Evolutionary conservation across 352 stramenopile genomes (phyloP), one percentile per base, ranked within the genome.

Genomic region (Pythium aquatile): DNA sequence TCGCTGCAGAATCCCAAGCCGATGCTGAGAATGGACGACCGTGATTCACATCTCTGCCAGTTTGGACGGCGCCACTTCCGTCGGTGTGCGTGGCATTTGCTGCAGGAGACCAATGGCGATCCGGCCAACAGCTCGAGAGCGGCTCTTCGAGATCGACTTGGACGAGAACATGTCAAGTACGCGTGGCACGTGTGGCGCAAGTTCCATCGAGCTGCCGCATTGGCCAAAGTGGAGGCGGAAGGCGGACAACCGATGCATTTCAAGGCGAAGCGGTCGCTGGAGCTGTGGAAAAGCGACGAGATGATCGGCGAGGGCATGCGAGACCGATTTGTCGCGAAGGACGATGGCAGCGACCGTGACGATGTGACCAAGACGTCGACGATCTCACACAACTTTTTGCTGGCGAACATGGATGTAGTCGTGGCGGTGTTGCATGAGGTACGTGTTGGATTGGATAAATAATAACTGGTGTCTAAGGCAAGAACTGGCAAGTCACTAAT

Each of bases 111-210:
- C 7, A 2, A 11, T 2, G 7, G 14, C 0, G 39, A 30, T 24
- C 3, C 14, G 14, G 39, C 13, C 39, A 9, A n/a, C 28, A 17
- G 14, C 9, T 14, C 37, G 17, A 29, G 14, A 24, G 48, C 42
- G 39, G 30, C 17, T 32, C 65, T 88, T 49, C 69, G 76, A 37
- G 70, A 80, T 1, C 80, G 78, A 44, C 70, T 90, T 14, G 81
- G 68, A 17, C 81, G 66, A 35, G 80, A 91, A 37, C 83, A 91
- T 33, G 81, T 89, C 17, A 86, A 85, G 58, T 75, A 72, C 13
- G 81, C 83, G 39, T 91, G 83, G 83, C 83, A 87, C 40, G 81
- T 87, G 24, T 88, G 78, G 76, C 76, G 83, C 46, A 91, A 91
- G 56, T 90, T 78, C 65, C 69, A 76, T 17, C 77, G 81, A 14